Base-by-base conservation (phyloP, 202 grass and related monocot genomes). In the Setaria italica region DNA sequence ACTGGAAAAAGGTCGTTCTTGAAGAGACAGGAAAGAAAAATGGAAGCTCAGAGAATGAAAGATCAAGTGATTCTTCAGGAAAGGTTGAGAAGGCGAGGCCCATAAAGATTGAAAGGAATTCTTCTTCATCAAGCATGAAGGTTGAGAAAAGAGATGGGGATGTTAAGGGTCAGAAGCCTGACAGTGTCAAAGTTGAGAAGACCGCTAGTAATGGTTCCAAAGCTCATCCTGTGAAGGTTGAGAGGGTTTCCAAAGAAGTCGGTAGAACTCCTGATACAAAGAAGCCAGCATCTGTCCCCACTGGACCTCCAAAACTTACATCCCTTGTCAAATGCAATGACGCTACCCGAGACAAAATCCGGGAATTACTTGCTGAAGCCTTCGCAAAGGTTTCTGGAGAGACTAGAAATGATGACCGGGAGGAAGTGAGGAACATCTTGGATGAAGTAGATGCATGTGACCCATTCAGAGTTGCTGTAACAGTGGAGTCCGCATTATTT, bases 1-100 rank as follows among this genome's bases (percentile, higher is more conserved):
- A 91, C 76, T 99, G 96, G 96, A 99, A 95, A 83, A 95, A 92
- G 71, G 73, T 99, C 80, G 91, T 99, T 25, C 79, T 95, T 72
- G 88, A 95, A 85, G 96, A 99, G 9, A 87, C 85, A 49, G 89
- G 72, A 74, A 90, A 88, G 88, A 95, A 92, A 87, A 94, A 95
- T 53, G 91, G 88, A 7, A 65, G 59, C 32, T 33, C 87, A 69
- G 89, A 86, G 46, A 89, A 72, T 84, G 91, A 83, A 64, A 87
- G 53, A 68, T 84, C 74, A 83, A 71, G 70, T 69, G 89, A 78
- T 66, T 74, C 83, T 62, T 79, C 62, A 15, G 62, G 85, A n/a
- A 90, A 81, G 82, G 29, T 41, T 73, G 87, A 85, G 25, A 97
- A 86, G 74, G 25, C 85, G 71, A 82, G 80, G 59, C 80, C 84